Evolutionary conservation across 805 yeast species (phyloP), one percentile per base, ranked within the genome.

Genomic region (Candida ipomoeae): DNA sequence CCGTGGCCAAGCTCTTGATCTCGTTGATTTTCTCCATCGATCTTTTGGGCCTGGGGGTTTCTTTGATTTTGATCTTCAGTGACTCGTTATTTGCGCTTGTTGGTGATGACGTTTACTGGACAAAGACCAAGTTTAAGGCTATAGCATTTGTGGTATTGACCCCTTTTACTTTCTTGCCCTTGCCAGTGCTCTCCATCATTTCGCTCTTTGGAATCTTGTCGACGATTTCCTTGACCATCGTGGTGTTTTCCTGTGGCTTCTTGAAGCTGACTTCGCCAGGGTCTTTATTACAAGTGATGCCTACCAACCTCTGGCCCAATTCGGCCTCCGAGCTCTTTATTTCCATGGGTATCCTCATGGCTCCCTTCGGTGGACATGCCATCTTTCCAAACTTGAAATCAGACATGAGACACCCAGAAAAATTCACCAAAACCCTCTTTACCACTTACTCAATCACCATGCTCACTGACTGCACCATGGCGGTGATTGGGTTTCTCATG

Each of bases 341-440:
- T 42, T 76, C 85, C 7, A 67, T 84, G 49, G 92, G 92, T 2
- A 74, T 86, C 29, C 75, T 83, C 51, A 78, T 86, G 76, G 89
- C 91, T 3, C 89, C 90, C 11, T 86, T 88, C 82, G 92, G 92
- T 50, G 94, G 94, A 2, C 92, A 86, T 63, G 88, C 89, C 1
- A 84, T 87, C 6, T 85, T 85, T 56, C 92, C 92, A 2, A 87
- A 84, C 58, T 68, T 86, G 40, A 83, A 81, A 62, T 70, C 79
- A 37, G 94, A 86, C 63, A 87, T 86, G 87, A 75, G 82, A 60
- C 83, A 78, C 49, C 89, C 89, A 6, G 63, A 70, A 31, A 80
- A 78, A 54, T 85, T 80, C 64, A 67, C 69, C 17, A 62, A 63
- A 14, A 81, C 89, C 53, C 71, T 85, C 61, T 68, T 71, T 42